phyloP scores from a whole-genome alignment of 2,329 filamentous ascomycete genomes.

The Gaeumannomyces sp. region DNA sequence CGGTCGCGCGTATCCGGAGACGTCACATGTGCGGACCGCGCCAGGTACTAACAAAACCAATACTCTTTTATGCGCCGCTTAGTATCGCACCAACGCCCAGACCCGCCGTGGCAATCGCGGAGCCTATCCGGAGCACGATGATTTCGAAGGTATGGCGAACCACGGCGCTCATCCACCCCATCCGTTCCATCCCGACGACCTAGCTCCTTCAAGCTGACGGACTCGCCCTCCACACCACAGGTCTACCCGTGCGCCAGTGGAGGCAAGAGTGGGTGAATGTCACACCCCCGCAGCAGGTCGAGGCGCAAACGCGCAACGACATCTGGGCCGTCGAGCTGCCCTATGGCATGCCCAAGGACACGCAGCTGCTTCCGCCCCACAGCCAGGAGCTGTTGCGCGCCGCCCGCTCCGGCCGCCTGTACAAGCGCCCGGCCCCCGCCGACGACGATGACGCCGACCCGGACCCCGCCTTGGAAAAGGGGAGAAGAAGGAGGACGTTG shows the following conservation, averaged over 20 bases:
- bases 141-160: constrained; percentile 46
- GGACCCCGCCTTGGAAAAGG: constrained; percentile 42
- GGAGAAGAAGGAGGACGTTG: constrained; percentile 61
- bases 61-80: not conserved
- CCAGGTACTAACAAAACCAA: not conserved
- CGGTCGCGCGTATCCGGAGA: not conserved
- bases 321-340: constrained; percentile 71
- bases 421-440: constrained; percentile 60
- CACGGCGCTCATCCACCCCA: too few relatives aligned
- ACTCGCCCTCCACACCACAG: constrained; percentile 33
- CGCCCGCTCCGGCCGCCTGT: constrained; percentile 69
- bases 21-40: not conserved
- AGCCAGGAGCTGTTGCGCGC: constrained; percentile 78
- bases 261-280: constrained; percentile 64
- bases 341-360: constrained; percentile 78
- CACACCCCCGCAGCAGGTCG: constrained; percentile 58
- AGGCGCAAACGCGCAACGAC: constrained; percentile 57
- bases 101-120: constrained; percentile 52
- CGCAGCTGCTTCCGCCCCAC: constrained; percentile 66
- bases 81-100: constrained; percentile 26
- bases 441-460: constrained; percentile 54
- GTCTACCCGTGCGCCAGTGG: constrained; percentile 88
- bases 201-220: not conserved
- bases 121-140: constrained; percentile 53
- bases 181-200: constrained; percentile 5